A percentile compares a stretch with the other conserved stretches of the same genome.
phyloP scores from a whole-genome alignment of 192 early-diverging fungal genomes.

The Coemansia guatemalensis region DNA sequence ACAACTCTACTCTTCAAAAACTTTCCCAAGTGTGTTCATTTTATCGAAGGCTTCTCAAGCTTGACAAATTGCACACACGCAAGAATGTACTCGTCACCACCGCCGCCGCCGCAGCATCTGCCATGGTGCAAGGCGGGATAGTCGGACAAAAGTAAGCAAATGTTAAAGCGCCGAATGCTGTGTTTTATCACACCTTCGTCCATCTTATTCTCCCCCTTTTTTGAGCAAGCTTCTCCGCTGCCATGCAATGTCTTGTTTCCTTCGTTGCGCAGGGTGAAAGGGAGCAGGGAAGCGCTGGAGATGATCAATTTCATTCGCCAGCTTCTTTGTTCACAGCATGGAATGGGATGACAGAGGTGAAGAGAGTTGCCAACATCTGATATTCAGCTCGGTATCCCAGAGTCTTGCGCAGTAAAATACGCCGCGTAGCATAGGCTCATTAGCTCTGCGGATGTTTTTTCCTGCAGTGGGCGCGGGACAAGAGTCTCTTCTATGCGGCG shows the following conservation, averaged over 20 bases:
- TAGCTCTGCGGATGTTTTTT: not conserved
- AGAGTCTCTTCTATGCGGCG: not conserved
- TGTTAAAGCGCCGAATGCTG: not conserved
- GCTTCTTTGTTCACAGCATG: not conserved
- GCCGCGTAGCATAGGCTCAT: not conserved
- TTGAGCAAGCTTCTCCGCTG: not conserved
- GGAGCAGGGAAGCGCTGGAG: not conserved
- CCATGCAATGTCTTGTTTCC: not conserved
- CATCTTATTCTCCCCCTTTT: not conserved
- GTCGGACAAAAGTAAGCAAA: not conserved
- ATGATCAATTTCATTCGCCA: not conserved
- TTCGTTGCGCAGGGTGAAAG: not conserved
- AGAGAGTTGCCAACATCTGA: not conserved
- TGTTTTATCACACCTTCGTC: constrained; percentile 1
- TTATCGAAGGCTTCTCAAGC: not conserved
- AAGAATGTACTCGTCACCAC: not conserved
- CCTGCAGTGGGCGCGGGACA: not conserved
- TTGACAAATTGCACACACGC: not conserved
- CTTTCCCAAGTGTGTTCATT: not conserved
- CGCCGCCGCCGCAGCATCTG: not conserved
- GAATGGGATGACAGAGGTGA: not conserved
- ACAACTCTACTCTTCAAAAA: not conserved
- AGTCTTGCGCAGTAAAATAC: not conserved
- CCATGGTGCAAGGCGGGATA: not conserved
- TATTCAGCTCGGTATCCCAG: not conserved